Percentiles rank a stretch among this genome's conserved stretches.
Conservation (phyloP, 768 basidiomycete species). For the Megacollybia marginata region DNA sequence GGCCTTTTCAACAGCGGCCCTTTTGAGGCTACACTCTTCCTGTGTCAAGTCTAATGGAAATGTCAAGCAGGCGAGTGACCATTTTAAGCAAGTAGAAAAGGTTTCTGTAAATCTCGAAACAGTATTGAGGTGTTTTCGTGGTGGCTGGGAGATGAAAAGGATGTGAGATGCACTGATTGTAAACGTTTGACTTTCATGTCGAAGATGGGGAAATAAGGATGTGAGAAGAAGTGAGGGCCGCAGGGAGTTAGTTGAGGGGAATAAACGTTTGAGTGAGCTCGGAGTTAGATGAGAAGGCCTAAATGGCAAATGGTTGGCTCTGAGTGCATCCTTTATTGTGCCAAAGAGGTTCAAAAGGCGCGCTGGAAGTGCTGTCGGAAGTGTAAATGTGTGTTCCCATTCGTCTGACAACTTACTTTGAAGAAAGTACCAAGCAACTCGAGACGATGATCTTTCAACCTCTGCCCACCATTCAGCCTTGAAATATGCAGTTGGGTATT, state of each 20-base stretch:
- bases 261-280: constrained; percentile 38
- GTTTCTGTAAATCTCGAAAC: constrained; percentile 4
- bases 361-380: constrained; percentile 34
- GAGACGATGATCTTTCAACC: constrained; percentile 50
- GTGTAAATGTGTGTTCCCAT: constrained; percentile 8
- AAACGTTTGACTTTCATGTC: constrained; percentile 19
- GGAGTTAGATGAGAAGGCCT: constrained; percentile 39
- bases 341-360: constrained; percentile 29
- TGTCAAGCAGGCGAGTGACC: constrained; percentile 20
- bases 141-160: constrained; percentile 8
- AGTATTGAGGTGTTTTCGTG: constrained; percentile 4
- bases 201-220: constrained; percentile 63
- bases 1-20: constrained; percentile 49
- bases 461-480: constrained; percentile 77
- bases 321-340: constrained; percentile 35
- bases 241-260: constrained; percentile 35
- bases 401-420: constrained; percentile 52
- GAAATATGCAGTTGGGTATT: no score
- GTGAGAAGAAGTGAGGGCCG: constrained; percentile 46
- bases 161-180: constrained; percentile 2
- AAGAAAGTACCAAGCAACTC: constrained; percentile 58
- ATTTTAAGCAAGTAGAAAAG: constrained; percentile 10
- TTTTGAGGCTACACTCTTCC: constrained; percentile 62
- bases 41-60: constrained; percentile 57
- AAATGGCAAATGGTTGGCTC: constrained; percentile 36